Base-by-base conservation (phyloP, 164 flowering plant genomes). In the Chimonanthus salicifolius region DNA sequence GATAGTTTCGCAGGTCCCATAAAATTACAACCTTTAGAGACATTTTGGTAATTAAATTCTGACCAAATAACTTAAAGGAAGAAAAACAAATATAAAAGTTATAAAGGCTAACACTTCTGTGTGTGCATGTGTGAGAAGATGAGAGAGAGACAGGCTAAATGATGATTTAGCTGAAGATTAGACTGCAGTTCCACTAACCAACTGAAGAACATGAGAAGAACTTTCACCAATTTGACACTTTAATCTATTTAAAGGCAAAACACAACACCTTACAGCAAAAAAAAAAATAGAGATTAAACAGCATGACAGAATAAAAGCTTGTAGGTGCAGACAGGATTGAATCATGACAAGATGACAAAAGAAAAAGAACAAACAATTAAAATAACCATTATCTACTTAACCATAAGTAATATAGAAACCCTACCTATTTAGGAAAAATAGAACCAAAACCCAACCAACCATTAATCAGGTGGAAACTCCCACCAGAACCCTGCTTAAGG, bases 1-100 rank as follows among this genome's bases (percentile, higher is more conserved):
- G 66, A 74, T 84, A 88, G 79, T 86, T 83, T 74, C 80, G 89
- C 75, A 92, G 89, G 76, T 92, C 86, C 99, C 99, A 95, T 76
- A 95, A 77, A 79, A 87, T 88, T 5, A 95, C 97, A 79, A 95
- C 94, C 97, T 94, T 33, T 33, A 85, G 77, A 66, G 83, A 18
- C 20, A 82, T 62, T 58, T 33, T 6, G 72, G 62, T 21, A 18
- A 21, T 69, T 18, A 49, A 21, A 2, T 50, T 69, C 45, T 43
- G 8, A 5, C 66, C 60, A 7, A 54, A 33, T 63, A 8, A 63
- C 66, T 4, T 2, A 63, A 63, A 63, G 45, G 21, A 63, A 20
- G 43, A 7, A 21, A 63, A 18, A 21, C 8, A 18, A 20, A 33
- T 33, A 21, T 21, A 33, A 33, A 33, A 33, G 33, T 33, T 33